Evolutionary conservation across 2,329 filamentous ascomycete genomes (phyloP).

Genomic region (Septoria petroselini): DNA sequence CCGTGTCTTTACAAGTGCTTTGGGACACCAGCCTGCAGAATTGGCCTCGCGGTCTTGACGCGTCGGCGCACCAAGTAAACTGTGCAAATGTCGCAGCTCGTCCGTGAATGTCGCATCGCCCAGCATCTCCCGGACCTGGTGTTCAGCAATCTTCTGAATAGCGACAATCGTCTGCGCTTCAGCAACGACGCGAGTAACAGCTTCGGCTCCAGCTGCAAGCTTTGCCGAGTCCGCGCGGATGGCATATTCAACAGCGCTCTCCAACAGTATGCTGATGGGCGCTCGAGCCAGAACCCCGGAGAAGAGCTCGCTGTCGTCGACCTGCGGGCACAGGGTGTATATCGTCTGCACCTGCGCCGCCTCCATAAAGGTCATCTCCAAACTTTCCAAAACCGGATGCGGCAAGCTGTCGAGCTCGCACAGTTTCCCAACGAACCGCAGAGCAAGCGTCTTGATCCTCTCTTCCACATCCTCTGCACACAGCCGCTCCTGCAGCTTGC

Average conservation of each 20-base stretch:
- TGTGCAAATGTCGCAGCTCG: constrained; percentile 13
- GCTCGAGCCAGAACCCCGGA: constrained; percentile 22
- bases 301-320: constrained; percentile 23
- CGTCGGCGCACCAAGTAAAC: neutral
- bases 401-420: constrained; percentile 30
- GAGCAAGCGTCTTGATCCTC: constrained; percentile 27
- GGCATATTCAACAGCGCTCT: constrained; percentile 21
- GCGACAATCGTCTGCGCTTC: constrained; percentile 19
- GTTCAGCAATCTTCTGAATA: constrained; percentile 22
- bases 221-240: constrained; percentile 16
- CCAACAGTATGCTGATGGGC: constrained; percentile 21
- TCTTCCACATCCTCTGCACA: constrained; percentile 24
- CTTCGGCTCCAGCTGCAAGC: constrained; percentile 20
- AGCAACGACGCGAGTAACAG: constrained; percentile 16
- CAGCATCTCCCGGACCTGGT: constrained; percentile 22
- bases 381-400: constrained; percentile 21
- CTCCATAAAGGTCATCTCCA: constrained; percentile 24
- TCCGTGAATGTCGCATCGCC: constrained; percentile 17
- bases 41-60: neutral
- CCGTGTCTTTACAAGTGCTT: constrained; percentile 20
- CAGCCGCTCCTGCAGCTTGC: constrained; percentile 38
- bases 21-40: constrained; percentile 19
- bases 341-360: constrained; percentile 16
- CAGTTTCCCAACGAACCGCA: constrained; percentile 30
- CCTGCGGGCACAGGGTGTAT: constrained; percentile 21